These are phyloP conservation scores for Calvatia gigantea DNA, from an alignment of 768 basidiomycete genomes.

Conservation along the genomic window DNA sequence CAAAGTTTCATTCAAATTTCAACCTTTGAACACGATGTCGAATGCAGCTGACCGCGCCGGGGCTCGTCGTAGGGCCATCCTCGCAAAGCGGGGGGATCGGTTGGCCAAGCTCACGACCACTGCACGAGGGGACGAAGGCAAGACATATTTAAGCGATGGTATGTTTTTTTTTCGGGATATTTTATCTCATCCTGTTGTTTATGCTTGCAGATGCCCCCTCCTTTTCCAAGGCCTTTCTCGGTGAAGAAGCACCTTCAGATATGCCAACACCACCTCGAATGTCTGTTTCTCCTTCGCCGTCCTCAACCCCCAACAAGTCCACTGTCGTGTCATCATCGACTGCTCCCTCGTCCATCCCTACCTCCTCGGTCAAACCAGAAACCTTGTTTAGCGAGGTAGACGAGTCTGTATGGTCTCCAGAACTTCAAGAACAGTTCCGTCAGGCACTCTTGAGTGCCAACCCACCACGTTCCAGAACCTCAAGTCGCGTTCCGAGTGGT, in stretches of 20 bases:
- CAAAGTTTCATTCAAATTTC: neutral
- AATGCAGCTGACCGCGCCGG: slow-evolving; percentile 70
- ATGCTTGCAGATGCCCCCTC: slow-evolving; percentile 34
- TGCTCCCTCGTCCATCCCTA: slow-evolving; percentile 17
- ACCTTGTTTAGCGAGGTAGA: slow-evolving; percentile 31
- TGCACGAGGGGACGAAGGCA: slow-evolving; percentile 63
- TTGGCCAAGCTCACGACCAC: slow-evolving; percentile 78
- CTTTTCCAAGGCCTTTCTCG: slow-evolving; percentile 34
- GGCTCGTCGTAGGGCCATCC: slow-evolving; percentile 74
- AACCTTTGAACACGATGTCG: slow-evolving; percentile 15
- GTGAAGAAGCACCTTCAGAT: slow-evolving; percentile 35
- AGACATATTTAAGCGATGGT: slow-evolving; percentile 54
- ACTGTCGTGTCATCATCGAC: slow-evolving; percentile 22
- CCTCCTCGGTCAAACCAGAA: slow-evolving; percentile 16
- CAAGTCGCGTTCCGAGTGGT: slow-evolving; percentile 19
- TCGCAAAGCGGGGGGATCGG: slow-evolving; percentile 66
- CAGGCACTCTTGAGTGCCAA: slow-evolving; percentile 52
- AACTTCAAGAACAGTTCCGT: slow-evolving; percentile 68
- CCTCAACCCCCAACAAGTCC: slow-evolving; percentile 13
- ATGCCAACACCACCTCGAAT: slow-evolving; percentile 33
- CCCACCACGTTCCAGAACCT: slow-evolving; percentile 11
- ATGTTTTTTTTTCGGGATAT: slow-evolving; percentile 15
- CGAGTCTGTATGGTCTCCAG: slow-evolving; percentile 60
- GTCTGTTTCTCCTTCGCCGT: slow-evolving; percentile 12
- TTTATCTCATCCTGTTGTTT: slow-evolving; percentile 23